Evolutionary conservation across 2,329 filamentous ascomycete species (phyloP).

Genomic region (Penicillium sp.): DNA sequence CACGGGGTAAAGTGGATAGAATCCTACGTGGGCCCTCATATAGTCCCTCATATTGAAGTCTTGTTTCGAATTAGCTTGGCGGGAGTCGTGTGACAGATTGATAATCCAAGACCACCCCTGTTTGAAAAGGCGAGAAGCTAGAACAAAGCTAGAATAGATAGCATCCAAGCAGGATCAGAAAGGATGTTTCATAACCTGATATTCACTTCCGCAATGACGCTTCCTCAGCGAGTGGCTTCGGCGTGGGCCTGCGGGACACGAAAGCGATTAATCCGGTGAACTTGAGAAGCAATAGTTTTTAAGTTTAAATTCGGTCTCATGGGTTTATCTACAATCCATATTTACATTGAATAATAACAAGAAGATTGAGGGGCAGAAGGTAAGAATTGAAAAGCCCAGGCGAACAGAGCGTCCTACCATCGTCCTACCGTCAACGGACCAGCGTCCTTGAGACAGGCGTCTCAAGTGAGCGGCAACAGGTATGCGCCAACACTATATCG

Average conservation of each 20-base stretch:
- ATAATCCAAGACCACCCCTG: background rate
- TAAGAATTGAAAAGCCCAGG: background rate
- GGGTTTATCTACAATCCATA: background rate
- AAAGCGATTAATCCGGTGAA: background rate
- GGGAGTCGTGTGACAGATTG: background rate
- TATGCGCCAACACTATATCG: conserved; percentile 15
- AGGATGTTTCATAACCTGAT: background rate
- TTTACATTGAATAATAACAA: conserved; percentile 1
- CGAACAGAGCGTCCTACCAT: background rate
- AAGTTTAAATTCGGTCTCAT: background rate
- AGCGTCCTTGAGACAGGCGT: background rate
- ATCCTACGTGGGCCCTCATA: background rate
- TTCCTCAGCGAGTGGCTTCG: background rate
- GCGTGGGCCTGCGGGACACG: background rate
- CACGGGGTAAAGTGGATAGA: background rate
- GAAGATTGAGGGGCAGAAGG: background rate
- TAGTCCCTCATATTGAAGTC: background rate
- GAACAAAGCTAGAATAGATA: too few relatives aligned
- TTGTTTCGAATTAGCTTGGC: background rate
- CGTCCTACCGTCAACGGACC: too few relatives aligned
- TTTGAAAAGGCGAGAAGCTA: background rate
- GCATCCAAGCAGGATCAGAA: too few relatives aligned
- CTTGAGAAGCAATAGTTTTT: background rate
- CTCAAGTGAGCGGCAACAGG: conserved; percentile 8
- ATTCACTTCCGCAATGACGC: background rate